Evolutionary conservation across 1,139 yeast genomes (phyloP), one percentile per base, ranked within the genome.

Genomic region (Wickerhamomyces sp.): DNA sequence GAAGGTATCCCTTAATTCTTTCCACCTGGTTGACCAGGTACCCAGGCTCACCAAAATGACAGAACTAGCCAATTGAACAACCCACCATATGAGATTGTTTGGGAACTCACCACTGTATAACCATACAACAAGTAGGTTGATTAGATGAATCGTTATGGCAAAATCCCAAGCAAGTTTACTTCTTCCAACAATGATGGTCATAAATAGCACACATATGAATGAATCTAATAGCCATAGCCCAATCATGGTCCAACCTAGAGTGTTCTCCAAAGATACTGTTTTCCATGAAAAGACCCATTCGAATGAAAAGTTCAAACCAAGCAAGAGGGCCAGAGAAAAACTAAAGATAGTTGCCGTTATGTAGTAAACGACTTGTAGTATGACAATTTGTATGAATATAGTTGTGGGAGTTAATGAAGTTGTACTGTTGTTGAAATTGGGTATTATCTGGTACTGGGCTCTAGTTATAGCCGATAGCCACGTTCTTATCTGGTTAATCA

Each of bases 161-260:
- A 91, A 93, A 65, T 93, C 99, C 86, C 96, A 85, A 0, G 97
- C 98, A 47, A 93, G 69, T 64, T 91, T 93, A 37, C 95, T 85
- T 49, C 98, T 72, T 0, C 98, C 97, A 15, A 93, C 96, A 26
- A 91, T 82, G 6, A 90, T 68, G 1, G 96, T 88, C 59, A 93
- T 81, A 58, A 89, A 89, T 15, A 88, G 66, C 2, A 90, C 96
- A 59, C 91, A 83, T 18, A 84, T 63, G 44, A 85, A 70, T 1
- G 96, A 75, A 62, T 87, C 95, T 46, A 88, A 67, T 13, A 91
- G 70, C 97, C 97, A 91, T 50, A 90, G 65, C 13, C 76, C 65
- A 40, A 84, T 77, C 41, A 91, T 67, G 0, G 85, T 79, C 62
- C 90, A 71, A 0, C 98, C 98, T 65, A 86, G 69, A 2, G 95